These are phyloP conservation scores for Fragaria vesca DNA, from an alignment of 306 rosid genomes.

Conservation along the genomic window DNA sequence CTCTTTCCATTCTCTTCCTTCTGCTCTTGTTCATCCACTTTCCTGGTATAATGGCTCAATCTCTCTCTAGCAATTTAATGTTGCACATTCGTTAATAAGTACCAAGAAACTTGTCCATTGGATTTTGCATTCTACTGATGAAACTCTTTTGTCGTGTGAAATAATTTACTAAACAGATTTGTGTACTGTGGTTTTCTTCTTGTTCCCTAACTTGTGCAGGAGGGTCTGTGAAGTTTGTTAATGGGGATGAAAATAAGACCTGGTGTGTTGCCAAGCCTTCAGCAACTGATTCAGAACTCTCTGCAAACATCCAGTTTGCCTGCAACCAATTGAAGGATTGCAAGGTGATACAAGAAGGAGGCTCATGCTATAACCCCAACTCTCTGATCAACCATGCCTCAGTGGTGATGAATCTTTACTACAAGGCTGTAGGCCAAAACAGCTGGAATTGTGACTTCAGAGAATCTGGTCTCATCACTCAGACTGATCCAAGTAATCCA, in stretches of 20 bases:
- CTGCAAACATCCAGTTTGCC: conserved; percentile 7
- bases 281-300: neutral
- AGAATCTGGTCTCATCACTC: neutral
- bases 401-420: conserved; percentile 20
- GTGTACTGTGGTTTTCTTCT: neutral
- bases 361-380: conserved; percentile 7
- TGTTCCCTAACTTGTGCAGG: neutral
- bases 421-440: conserved; percentile 8
- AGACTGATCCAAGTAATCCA: conserved; percentile 16
- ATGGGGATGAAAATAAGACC: conserved; percentile 5
- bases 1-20: conserved; percentile 21
- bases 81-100: neutral
- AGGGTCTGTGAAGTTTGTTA: conserved; percentile 1
- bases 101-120: neutral
- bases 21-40: conserved; percentile 27
- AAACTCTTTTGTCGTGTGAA: neutral
- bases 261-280: conserved; percentile 20
- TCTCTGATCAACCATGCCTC: conserved; percentile 22
- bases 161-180: neutral
- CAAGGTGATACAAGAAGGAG: conserved; percentile 15
- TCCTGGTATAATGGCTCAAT: conserved; percentile 20
- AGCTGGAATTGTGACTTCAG: conserved; percentile 17
- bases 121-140: neutral
- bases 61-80: no score
- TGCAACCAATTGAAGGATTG: conserved; percentile 9